Percentiles rank a stretch among this genome's conserved stretches.
phyloP scores from a whole-genome alignment of 176 grass and related monocot genomes.

The Oryza australiensis region DNA sequence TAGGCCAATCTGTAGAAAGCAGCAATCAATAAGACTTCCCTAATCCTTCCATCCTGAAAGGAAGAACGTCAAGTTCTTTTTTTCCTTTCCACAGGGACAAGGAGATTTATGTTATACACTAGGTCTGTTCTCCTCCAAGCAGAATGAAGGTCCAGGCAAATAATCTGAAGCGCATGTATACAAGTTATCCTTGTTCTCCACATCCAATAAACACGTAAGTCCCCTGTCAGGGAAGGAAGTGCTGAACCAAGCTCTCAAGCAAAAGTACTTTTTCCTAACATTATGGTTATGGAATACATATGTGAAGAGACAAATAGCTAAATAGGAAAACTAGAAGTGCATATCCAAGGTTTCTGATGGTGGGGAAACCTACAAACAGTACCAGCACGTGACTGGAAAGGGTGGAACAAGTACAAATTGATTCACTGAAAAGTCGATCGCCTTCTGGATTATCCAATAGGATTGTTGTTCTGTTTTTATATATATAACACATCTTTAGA shows the following conservation, averaged over 20 bases:
- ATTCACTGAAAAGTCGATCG: not conserved
- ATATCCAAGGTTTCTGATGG: not conserved
- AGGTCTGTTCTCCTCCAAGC: not conserved
- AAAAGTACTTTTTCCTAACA: not conserved
- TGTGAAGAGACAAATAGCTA: conserved; percentile 8
- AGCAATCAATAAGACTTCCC: not conserved
- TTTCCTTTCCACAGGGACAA: not conserved
- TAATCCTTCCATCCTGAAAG: not conserved
- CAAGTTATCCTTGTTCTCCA: not conserved
- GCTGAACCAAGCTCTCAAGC: not conserved
- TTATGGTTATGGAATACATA: conserved; percentile 4
- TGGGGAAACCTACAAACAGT: not conserved
- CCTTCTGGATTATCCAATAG: not conserved
- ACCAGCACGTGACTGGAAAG: not conserved
- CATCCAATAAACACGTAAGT: not conserved
- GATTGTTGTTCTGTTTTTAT: conserved; percentile 3
- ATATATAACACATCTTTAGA: not conserved
- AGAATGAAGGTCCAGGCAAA: not conserved
- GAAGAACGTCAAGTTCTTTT: not conserved
- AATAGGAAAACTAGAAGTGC: not conserved
- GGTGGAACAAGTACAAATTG: not conserved
- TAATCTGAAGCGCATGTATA: not conserved
- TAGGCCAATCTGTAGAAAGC: not conserved
- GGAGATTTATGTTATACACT: not conserved
- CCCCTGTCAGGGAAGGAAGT: not conserved